These are phyloP conservation scores for Haplosporangium sp. DNA, from an alignment of 371 early-diverging fungal genomes.

Conservation along the genomic window DNA sequence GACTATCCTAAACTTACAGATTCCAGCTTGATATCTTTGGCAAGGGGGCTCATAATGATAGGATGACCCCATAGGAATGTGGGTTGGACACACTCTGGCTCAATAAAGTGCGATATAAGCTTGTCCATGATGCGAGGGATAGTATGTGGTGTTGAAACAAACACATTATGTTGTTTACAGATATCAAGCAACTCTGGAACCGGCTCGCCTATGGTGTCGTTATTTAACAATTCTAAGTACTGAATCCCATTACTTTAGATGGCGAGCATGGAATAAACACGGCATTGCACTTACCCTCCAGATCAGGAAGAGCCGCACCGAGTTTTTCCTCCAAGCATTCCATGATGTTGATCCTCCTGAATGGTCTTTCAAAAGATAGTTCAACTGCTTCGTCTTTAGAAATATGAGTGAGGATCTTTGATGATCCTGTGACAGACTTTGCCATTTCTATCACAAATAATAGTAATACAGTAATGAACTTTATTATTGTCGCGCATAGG, in stretches of 20 bases:
- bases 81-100: constrained; percentile 92
- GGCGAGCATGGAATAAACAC: not conserved
- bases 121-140: constrained; percentile 89
- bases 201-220: constrained; percentile 46
- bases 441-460: constrained; percentile 78
- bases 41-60: constrained; percentile 92
- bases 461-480: not conserved
- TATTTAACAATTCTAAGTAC: not conserved
- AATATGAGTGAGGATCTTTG: constrained; percentile 77
- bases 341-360: constrained; percentile 84
- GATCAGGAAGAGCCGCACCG: constrained; percentile 62
- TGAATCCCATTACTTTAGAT: constrained; percentile 4
- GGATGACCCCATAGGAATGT: constrained; percentile 97
- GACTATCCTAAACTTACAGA: constrained; percentile 24
- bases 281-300: constrained; percentile 58
- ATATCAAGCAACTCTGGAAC: constrained; percentile 60
- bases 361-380: constrained; percentile 84
- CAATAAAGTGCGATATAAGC: constrained; percentile 91
- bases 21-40: constrained; percentile 73
- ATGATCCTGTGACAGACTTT: constrained; percentile 81
- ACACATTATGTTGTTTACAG: constrained; percentile 67
- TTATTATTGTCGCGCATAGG: no score
- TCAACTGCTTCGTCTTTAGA: constrained; percentile 54
- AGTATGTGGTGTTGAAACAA: constrained; percentile 78
- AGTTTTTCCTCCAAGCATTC: constrained; percentile 72